These are phyloP conservation scores for Nigrospora osmanthi DNA, from an alignment of 2,329 filamentous ascomycete genomes.

Conservation along the genomic window DNA sequence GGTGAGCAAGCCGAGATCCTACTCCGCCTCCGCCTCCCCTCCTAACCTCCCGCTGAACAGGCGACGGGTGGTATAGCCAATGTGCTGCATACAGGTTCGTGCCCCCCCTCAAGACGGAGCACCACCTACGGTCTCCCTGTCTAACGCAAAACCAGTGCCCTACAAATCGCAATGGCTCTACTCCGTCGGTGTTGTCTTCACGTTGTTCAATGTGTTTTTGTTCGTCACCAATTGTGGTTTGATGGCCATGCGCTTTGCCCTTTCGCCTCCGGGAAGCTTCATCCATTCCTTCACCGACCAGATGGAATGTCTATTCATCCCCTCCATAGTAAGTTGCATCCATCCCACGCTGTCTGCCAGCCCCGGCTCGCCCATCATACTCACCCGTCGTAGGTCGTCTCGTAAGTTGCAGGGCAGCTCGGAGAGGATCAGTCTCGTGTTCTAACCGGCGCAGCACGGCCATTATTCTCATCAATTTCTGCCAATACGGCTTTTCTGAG, in stretches of 20 bases:
- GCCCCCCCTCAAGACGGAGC: not conserved
- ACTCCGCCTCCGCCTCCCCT: conserved; percentile 2
- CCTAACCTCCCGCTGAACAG: conserved; percentile 22
- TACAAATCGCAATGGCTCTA: conserved; percentile 48
- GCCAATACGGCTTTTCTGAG: conserved; percentile 63
- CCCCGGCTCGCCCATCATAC: not conserved
- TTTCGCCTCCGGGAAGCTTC: conserved; percentile 59
- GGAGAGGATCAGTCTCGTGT: conserved; percentile 10
- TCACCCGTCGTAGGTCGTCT: conserved; percentile 4
- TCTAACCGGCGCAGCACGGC: conserved; percentile 48
- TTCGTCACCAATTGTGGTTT: conserved; percentile 56
- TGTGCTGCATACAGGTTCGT: conserved; percentile 44
- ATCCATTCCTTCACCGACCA: conserved; percentile 66
- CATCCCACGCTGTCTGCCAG: not conserved
- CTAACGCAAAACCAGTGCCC: conserved; percentile 29
- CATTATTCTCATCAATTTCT: conserved; percentile 70
- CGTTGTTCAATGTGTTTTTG: conserved; percentile 55
- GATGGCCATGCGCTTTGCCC: conserved; percentile 60
- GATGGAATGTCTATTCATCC: conserved; percentile 71
- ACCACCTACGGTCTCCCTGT: not conserved
- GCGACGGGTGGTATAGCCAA: conserved; percentile 50
- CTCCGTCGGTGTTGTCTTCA: conserved; percentile 52
- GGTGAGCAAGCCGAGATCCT: conserved; percentile 12
- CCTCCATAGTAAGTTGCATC: conserved; percentile 47
- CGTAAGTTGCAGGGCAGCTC: conserved; percentile 7